phyloP scores from a whole-genome alignment of 2,329 filamentous ascomycete species.

The Aspergillus sp. region DNA sequence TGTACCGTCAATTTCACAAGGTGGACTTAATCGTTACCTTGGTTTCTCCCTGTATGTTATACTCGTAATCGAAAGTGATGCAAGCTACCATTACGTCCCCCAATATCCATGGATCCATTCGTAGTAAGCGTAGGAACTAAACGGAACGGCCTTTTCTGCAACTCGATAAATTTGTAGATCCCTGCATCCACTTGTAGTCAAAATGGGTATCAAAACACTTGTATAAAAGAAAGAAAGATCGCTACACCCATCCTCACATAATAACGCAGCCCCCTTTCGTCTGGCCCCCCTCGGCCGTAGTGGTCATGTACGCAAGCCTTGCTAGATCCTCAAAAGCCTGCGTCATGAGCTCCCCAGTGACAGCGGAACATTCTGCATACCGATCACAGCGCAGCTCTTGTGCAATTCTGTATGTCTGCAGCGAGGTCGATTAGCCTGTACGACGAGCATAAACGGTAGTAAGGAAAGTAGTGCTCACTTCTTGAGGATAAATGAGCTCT shows the following conservation, averaged over 20 bases:
- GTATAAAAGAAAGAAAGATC: not conserved
- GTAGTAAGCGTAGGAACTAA: not conserved
- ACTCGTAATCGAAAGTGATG: constrained; percentile 39
- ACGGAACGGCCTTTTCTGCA: no score
- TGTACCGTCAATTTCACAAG: constrained; percentile 74
- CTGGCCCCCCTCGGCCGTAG: constrained; percentile 54
- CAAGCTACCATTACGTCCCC: constrained; percentile 28
- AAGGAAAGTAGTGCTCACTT: constrained; percentile 25
- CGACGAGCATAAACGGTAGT: not conserved
- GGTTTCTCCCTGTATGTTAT: constrained; percentile 43
- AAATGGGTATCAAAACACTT: constrained; percentile 13
- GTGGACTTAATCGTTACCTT: constrained; percentile 87
- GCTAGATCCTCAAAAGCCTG: constrained; percentile 63
- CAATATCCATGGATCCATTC: not conserved
- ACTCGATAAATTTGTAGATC: not conserved
- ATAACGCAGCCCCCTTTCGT: constrained; percentile 44
- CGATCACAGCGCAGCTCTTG: constrained; percentile 61
- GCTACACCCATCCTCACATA: constrained; percentile 27
- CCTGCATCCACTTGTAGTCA: not conserved
- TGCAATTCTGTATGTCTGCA: constrained; percentile 56
- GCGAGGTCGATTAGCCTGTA: constrained; percentile 12
- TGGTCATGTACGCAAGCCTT: constrained; percentile 58
- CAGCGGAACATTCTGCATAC: constrained; percentile 63
- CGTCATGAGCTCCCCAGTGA: constrained; percentile 59
- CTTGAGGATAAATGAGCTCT: constrained; percentile 44